Evolutionary conservation across 192 early-diverging fungal species (phyloP), one percentile per base, ranked within the genome.

Genomic region (Coemansia sp.): DNA sequence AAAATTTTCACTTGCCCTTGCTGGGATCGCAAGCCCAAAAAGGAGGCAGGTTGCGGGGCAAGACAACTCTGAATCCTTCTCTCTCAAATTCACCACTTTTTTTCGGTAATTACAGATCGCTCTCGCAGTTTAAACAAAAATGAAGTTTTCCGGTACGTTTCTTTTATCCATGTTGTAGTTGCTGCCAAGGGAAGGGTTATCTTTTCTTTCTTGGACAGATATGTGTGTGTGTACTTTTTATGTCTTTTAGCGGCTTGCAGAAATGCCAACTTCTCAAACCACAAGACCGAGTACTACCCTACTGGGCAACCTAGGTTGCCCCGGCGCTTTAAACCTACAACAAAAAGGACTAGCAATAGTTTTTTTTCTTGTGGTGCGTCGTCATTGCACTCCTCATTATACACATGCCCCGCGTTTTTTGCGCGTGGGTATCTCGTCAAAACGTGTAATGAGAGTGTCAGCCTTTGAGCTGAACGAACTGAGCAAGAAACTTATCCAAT

Each of bases 91-190:
- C 65, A 55, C 61, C 38, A 66, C 65, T 60, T 63, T 66, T 52
- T 37, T 60, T 62, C 53, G 62, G 66, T 49, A 77, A 72, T 69
- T 68, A 39, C 63, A 72, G 68, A 40, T 63, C 73, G 52, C 63
- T 64, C 63, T 63, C 49, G 32, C 55, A 58, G 55, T 32, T 58
- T 30, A 63, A 69, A 47, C 46, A 68, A 77, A 67, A 78, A 82
- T 82, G 80, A 82, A 82, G 80, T 82, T 77, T 72, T 82, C 80
- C 33, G 72, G 80, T 82, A 77, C 10, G 72, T 72, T 21, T 50
- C 49, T 4, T 53, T 10, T 11, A 4, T 65, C 23, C 39, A 33
- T 21, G 65, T 50, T 19, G 32, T 33, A 21, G 28, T 33, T 9
- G 46, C 33, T 28, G 47, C 21, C 23, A 26, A 40, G 30, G 19